These are phyloP conservation scores for Trifolium fragiferum DNA, from an alignment of 306 rosid genomes.

Conservation along the genomic window DNA sequence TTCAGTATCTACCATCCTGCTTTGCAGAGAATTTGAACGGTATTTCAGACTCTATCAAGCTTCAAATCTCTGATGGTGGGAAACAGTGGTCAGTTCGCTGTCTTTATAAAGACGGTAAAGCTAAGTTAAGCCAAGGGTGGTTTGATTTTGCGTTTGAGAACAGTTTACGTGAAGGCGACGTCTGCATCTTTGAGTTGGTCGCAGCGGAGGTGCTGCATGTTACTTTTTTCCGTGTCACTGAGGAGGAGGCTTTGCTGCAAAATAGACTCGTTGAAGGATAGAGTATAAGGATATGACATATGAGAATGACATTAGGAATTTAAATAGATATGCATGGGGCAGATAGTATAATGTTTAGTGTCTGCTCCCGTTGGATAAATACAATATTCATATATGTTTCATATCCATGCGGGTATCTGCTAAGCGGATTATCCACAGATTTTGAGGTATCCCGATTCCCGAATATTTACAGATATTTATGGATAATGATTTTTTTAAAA, in stretches of 20 bases:
- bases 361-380: too few relatives aligned
- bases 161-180: constrained; percentile 94
- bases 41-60: constrained; percentile 92
- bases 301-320: too few relatives aligned
- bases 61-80: constrained; percentile 76
- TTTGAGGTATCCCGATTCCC: too few relatives aligned
- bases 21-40: constrained; percentile 93
- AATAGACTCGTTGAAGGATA: too few relatives aligned
- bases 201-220: constrained; percentile 74
- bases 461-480: too few relatives aligned
- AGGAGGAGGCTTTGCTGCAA: constrained; percentile 51
- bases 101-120: constrained; percentile 85
- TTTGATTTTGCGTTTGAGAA: constrained; percentile 84
- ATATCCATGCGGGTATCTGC: too few relatives aligned
- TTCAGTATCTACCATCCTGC: constrained; percentile 96
- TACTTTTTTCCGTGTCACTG: constrained; percentile 67
- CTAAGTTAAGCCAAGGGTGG: constrained; percentile 98
- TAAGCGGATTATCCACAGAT: too few relatives aligned
- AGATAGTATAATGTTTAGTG: too few relatives aligned
- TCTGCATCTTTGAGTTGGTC: constrained; percentile 88
- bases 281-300: too few relatives aligned
- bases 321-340: too few relatives aligned
- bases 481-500: too few relatives aligned
- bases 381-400: too few relatives aligned
- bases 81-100: constrained; percentile 94